Evolutionary conservation across 257 asterid genomes (phyloP).

Genomic region (Capsicum baccatum): DNA sequence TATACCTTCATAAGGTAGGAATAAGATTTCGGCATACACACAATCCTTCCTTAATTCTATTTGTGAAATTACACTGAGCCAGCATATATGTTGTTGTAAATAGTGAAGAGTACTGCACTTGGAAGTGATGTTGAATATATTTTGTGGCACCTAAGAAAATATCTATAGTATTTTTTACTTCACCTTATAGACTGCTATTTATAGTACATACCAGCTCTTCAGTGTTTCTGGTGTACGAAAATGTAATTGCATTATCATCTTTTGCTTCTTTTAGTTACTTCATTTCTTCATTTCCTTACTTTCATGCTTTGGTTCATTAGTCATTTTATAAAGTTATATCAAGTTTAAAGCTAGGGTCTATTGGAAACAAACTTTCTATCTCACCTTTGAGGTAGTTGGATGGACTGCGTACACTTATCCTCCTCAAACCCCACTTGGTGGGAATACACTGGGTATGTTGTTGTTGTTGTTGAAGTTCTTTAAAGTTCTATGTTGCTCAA

Average conservation of each 20-base stretch:
- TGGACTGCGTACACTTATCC: no score
- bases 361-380: no score
- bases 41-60: rapidly evolving
- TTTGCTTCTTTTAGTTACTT: neutral
- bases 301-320: neutral
- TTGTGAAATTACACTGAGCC: neutral
- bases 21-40: neutral
- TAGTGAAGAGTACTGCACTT: neutral
- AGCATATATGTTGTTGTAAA: neutral
- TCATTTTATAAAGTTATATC: neutral
- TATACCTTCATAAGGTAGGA: neutral
- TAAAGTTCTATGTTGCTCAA: neutral
- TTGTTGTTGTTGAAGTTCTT: no score
- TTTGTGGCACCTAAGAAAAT: neutral
- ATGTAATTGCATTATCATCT: neutral
- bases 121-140: neutral
- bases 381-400: no score
- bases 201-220: neutral
- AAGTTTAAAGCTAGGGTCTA: neutral
- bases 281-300: neutral
- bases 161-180: neutral
- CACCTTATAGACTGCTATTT: neutral
- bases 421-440: no score
- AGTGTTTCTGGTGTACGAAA: neutral
- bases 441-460: no score